Percentiles rank a stretch among this genome's conserved stretches.
Conservation (phyloP, 768 basidiomycete genomes). For the Suillus decipiens region DNA sequence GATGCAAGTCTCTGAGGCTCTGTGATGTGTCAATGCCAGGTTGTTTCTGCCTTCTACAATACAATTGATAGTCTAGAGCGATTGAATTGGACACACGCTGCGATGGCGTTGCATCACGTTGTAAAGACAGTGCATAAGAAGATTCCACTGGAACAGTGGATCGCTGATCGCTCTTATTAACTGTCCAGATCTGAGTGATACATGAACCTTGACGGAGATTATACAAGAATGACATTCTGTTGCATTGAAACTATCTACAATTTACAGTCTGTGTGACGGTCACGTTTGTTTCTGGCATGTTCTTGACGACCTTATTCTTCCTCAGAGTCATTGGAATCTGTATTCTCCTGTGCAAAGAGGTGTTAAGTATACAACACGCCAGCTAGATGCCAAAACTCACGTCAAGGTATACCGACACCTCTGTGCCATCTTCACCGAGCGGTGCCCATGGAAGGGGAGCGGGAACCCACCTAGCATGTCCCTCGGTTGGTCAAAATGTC, state of each 20-base stretch:
- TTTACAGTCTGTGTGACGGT: not conserved
- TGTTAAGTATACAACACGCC: not conserved
- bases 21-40: slow-evolving; percentile 30
- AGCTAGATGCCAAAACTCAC: not conserved
- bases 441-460: slow-evolving; percentile 4
- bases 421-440: not conserved
- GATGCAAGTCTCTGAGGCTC: slow-evolving; percentile 36
- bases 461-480: not conserved
- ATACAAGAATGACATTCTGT: not conserved
- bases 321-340: not conserved
- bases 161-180: slow-evolving; percentile 6
- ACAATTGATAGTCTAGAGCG: slow-evolving; percentile 8
- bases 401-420: not conserved
- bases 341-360: not conserved
- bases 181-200: not conserved
- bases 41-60: slow-evolving; percentile 26
- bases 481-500: not conserved
- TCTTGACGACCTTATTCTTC: not conserved
- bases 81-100: not conserved
- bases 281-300: not conserved
- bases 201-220: not conserved
- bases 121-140: slow-evolving; percentile 18
- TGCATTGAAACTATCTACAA: not conserved
- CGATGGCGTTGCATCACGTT: slow-evolving; percentile 17
- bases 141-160: slow-evolving; percentile 27